Evolutionary conservation across 306 rosid genomes (phyloP).

Genomic region (Glycine soja): DNA sequence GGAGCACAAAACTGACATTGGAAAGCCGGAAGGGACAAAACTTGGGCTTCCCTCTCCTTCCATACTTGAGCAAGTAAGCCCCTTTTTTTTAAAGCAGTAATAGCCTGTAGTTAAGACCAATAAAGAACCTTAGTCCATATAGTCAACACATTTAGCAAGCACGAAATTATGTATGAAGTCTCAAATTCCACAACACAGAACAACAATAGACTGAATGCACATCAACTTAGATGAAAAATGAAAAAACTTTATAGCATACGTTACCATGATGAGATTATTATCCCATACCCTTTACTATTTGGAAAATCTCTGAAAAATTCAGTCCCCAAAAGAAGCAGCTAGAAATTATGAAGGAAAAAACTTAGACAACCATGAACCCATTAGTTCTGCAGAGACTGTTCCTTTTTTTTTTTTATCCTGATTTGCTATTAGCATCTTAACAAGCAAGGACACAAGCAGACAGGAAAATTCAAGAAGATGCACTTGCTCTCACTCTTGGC

Average conservation of each 20-base stretch:
- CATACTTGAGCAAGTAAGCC: constrained; percentile 93
- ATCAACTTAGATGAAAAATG: constrained; percentile 23
- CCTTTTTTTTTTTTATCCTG: neutral
- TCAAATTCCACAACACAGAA: constrained; percentile 13
- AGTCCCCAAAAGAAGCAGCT: constrained; percentile 12
- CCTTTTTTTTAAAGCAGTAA: constrained; percentile 96
- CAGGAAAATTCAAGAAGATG: constrained; percentile 23
- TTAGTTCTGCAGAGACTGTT: neutral
- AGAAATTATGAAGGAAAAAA: neutral
- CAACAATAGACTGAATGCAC: constrained; percentile 13
- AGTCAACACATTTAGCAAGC: constrained; percentile 28
- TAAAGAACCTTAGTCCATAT: constrained; percentile 46
- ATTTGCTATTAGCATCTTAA: neutral
- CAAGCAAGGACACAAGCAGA: constrained; percentile 6
- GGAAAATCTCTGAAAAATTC: constrained; percentile 19
- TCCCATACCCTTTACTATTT: constrained; percentile 32
- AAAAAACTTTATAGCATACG: constrained; percentile 2
- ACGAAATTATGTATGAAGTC: constrained; percentile 19
- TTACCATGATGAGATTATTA: constrained; percentile 1
- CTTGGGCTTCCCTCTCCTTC: constrained; percentile 99
- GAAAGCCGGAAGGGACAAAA: constrained; percentile 96
- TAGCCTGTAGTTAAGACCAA: constrained; percentile 72
- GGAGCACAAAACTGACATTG: constrained; percentile 69
- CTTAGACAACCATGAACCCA: neutral
- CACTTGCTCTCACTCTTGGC: constrained; percentile 15